Percentiles rank a stretch among this genome's conserved stretches.
phyloP scores from a whole-genome alignment of 257 asterid species.

The Nicotiana benthamiana region DNA sequence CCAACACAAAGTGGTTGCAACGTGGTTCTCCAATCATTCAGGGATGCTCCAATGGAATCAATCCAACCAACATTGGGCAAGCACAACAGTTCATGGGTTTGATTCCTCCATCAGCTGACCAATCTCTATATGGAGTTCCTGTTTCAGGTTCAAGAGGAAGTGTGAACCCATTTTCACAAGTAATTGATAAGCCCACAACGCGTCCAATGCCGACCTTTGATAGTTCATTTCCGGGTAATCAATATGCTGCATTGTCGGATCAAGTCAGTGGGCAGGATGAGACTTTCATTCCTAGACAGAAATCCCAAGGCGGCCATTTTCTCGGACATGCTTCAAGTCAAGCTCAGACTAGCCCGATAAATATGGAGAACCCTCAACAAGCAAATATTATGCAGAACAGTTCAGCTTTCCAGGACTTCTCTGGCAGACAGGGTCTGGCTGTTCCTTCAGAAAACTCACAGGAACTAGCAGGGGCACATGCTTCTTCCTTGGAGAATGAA shows the following conservation, averaged over 20 bases:
- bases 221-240: constrained; percentile 35
- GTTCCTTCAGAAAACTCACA: constrained; percentile 27
- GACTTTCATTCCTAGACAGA: constrained; percentile 30
- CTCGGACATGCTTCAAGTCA: constrained; percentile 32
- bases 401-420: constrained; percentile 26
- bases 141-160: constrained; percentile 16
- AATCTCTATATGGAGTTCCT: constrained; percentile 22
- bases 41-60: constrained; percentile 49
- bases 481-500: constrained; percentile 34
- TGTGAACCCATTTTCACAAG: constrained; percentile 14
- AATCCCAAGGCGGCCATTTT: constrained; percentile 27
- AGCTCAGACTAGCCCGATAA: constrained; percentile 19
- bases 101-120: constrained; percentile 9
- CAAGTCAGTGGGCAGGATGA: constrained; percentile 32
- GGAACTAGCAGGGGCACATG: constrained; percentile 25
- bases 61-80: constrained; percentile 7
- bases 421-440: constrained; percentile 29
- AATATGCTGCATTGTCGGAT: constrained; percentile 30
- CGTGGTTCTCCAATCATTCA: constrained; percentile 46
- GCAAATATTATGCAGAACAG: constrained; percentile 26
- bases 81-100: constrained; percentile 5
- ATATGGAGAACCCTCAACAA: constrained; percentile 35
- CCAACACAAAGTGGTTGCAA: constrained; percentile 54
- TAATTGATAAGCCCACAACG: constrained; percentile 7
- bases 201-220: constrained; percentile 18